phyloP scores from a whole-genome alignment of 345 rosid species.

The Camelina sativa region DNA sequence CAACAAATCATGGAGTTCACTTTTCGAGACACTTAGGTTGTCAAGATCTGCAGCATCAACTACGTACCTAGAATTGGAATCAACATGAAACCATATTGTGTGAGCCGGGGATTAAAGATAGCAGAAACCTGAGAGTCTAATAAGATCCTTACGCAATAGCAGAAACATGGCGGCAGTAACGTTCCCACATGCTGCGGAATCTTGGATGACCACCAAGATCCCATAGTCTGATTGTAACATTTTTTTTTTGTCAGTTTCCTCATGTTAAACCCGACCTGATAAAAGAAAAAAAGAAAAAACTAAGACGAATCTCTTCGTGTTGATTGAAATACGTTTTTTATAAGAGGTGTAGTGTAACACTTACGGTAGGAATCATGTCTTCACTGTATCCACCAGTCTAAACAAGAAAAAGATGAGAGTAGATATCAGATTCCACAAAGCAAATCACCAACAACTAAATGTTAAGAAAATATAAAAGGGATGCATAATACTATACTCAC shows the following conservation, averaged over 20 bases:
- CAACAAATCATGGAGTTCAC: constrained; percentile 75
- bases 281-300: not conserved
- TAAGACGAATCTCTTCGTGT: not conserved
- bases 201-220: constrained; percentile 87
- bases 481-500: constrained; percentile 55
- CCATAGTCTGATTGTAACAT: constrained; percentile 84
- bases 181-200: constrained; percentile 83
- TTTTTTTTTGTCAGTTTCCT: constrained; percentile 86
- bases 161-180: constrained; percentile 78
- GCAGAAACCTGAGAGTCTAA: not conserved
- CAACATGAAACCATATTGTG: constrained; percentile 3
- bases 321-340: not conserved
- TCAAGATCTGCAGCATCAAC: constrained; percentile 76
- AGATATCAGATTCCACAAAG: not conserved
- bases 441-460: not conserved
- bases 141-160: constrained; percentile 58
- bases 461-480: constrained; percentile 3
- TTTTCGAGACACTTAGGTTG: constrained; percentile 61
- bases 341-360: constrained; percentile 16
- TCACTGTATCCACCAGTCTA: constrained; percentile 88
- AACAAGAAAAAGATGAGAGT: constrained; percentile 17
- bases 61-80: constrained; percentile 55
- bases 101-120: not conserved
- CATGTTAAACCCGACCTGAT: constrained; percentile 89
- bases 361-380: constrained; percentile 89